Conservation (phyloP, 1,284 basidiomycete genomes). For the Rhizopogon parksii region DNA sequence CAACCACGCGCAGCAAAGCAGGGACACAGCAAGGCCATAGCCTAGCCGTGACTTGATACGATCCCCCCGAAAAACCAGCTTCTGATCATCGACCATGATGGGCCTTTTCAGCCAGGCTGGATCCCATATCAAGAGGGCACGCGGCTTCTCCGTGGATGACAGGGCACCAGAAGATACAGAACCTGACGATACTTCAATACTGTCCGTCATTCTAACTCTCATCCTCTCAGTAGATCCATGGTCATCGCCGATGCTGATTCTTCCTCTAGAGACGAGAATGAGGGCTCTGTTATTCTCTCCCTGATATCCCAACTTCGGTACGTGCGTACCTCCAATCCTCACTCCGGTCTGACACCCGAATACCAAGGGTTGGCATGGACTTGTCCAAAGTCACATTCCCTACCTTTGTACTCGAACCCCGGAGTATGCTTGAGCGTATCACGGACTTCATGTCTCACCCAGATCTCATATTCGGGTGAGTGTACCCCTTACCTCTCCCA, state of each 20-base stretch:
- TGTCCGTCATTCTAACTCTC: slow-evolving; percentile 47
- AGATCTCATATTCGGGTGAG: slow-evolving; percentile 92
- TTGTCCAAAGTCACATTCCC: slow-evolving; percentile 89
- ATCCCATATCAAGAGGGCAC: slow-evolving; percentile 54
- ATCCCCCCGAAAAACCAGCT: neutral
- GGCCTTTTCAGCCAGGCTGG: slow-evolving; percentile 68
- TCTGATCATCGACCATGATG: slow-evolving; percentile 50
- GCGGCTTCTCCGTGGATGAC: slow-evolving; percentile 55
- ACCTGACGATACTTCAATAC: slow-evolving; percentile 76
- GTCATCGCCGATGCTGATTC: slow-evolving; percentile 23
- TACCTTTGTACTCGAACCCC: slow-evolving; percentile 91
- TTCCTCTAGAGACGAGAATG: slow-evolving; percentile 59
- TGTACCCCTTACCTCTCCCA: slow-evolving; percentile 17
- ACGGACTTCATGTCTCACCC: slow-evolving; percentile 99
- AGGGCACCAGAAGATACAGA: slow-evolving; percentile 71
- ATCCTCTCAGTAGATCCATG: slow-evolving; percentile 15
- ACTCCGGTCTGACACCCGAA: neutral
- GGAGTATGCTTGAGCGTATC: slow-evolving; percentile 92
- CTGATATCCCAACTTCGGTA: slow-evolving; percentile 83
- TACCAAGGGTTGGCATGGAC: slow-evolving; percentile 85
- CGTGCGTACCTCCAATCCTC: slow-evolving; percentile 12
- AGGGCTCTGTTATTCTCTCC: slow-evolving; percentile 73
- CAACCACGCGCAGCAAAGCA: neutral
- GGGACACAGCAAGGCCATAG: neutral
- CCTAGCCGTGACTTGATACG: slow-evolving; percentile 1